Conservation (phyloP, 75 land plant genomes). For the Cunninghamia lanceolata region DNA sequence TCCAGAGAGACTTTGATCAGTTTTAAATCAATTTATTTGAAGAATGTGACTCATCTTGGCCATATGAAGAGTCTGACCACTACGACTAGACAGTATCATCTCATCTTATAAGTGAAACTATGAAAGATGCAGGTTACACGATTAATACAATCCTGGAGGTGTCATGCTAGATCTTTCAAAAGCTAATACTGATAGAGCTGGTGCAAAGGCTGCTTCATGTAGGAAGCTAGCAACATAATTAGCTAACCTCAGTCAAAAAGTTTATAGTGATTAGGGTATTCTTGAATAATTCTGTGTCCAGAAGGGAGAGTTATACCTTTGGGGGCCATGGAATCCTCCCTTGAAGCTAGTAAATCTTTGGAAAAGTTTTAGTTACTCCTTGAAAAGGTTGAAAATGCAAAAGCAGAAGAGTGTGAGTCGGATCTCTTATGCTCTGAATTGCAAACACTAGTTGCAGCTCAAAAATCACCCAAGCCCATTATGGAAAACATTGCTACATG, state of each 20-base stretch:
- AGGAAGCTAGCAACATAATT: constrained; percentile 54
- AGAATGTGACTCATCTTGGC: no score
- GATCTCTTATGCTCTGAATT: constrained; percentile 68
- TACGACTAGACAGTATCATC: no score
- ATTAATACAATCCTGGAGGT: constrained; percentile 20
- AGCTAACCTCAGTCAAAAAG: constrained; percentile 54
- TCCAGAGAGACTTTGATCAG: no score
- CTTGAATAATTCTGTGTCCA: constrained; percentile 83
- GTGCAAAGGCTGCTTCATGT: constrained; percentile 94
- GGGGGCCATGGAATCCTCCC: constrained; percentile 89
- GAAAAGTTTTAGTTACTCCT: constrained; percentile 50
- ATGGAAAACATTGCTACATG: constrained; percentile 37
- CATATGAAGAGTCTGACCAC: no score
- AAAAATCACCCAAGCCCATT: constrained; percentile 38
- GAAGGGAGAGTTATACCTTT: constrained; percentile 85
- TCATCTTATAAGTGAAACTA: no score
- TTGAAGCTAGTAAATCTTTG: constrained; percentile 45
- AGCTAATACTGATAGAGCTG: constrained; percentile 55
- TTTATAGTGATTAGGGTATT: constrained; percentile 68
- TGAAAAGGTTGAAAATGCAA: constrained; percentile 70
- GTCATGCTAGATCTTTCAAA: constrained; percentile 46
- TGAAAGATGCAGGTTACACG: no score
- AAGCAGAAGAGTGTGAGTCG: constrained; percentile 62
- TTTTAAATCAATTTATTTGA: no score
- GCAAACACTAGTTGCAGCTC: constrained; percentile 55